Base-by-base conservation (phyloP, 2,329 filamentous ascomycete genomes). In the Fusarium cyanostomum region DNA sequence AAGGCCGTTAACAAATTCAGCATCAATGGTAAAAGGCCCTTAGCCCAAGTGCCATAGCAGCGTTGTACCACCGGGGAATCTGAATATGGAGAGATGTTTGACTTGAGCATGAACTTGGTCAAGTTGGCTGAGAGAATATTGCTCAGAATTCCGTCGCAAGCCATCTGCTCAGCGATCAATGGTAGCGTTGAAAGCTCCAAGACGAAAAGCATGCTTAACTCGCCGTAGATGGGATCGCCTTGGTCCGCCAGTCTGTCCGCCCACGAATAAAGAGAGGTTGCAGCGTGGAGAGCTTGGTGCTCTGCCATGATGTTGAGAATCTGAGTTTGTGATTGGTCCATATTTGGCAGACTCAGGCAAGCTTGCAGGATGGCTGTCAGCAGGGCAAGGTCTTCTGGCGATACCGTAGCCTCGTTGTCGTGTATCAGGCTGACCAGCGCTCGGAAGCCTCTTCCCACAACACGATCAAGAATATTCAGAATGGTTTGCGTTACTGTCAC, bases 231-330 rank as follows among this genome's bases (percentile, higher is more conserved):
- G 0, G 95, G 94, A 72, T 98, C 94, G 26, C 89, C 87, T 54
- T 90, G 85, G 31, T 90, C 84, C 1, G 90, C 86, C 21, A 98
- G 83, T 66, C 89, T 88, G 75, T 98, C 93, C 5, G 94, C 87
- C 95, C 95, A 99, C 0, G 93, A 97, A 77, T 94, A 98, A 6
- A 99, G 84, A 30, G 91, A 92, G 7, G 90, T 89, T 1, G 93
- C 94, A 59, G 93, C 91, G 70, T 94, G 91, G 41, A 92, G 84
- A 1, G 89, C 89, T 63, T 91, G 88, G 72, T 93, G 88, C 42
- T 86, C 86, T 1, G 85, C 81, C 81, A 92, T 82, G 65, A 89
- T 88, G 71, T 88, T 86, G 50, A 92, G 82, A 33, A 94, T 85
- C 67, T 92, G 89, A 12, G 85, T 82, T 62, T 91, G 87, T 44